phyloP scores from a whole-genome alignment of 2,329 filamentous ascomycete species.

The Zopfia rhizophila region DNA sequence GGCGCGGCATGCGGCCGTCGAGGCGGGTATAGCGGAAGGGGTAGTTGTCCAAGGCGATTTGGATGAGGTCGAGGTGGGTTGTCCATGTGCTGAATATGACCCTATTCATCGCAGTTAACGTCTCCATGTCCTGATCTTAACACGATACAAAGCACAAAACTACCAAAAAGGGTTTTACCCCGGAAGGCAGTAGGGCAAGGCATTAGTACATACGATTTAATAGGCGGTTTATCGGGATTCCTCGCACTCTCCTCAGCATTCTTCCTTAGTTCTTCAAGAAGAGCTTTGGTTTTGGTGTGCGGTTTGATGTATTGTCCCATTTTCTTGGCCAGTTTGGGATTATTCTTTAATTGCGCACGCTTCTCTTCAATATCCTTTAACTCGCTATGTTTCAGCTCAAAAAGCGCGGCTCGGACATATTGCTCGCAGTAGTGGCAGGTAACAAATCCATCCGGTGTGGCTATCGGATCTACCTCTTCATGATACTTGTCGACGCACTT shows the following conservation, averaged over 20 bases:
- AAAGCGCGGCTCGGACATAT: slow-evolving; percentile 71
- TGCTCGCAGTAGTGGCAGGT: slow-evolving; percentile 76
- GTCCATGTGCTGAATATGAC: slow-evolving; percentile 99
- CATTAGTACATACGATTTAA: slow-evolving; percentile 68
- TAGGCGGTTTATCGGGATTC: slow-evolving; percentile 74
- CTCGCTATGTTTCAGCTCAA: slow-evolving; percentile 72
- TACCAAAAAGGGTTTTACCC: slow-evolving; percentile 17
- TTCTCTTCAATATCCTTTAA: slow-evolving; percentile 62
- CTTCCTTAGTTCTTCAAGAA: slow-evolving; percentile 77
- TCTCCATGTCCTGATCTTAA: too few relatives aligned
- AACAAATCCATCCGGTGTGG: slow-evolving; percentile 58
- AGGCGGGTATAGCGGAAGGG: slow-evolving; percentile 80
- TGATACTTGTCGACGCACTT: slow-evolving; percentile 73
- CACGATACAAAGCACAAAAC: too few relatives aligned
- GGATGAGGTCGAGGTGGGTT: slow-evolving; percentile 89
- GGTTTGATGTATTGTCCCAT: slow-evolving; percentile 80
- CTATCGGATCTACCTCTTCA: slow-evolving; percentile 60
- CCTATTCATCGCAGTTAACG: too few relatives aligned
- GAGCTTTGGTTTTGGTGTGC: slow-evolving; percentile 88
- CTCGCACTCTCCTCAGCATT: slow-evolving; percentile 71
- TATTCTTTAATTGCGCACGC: slow-evolving; percentile 66
- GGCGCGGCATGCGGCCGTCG: slow-evolving; percentile 87
- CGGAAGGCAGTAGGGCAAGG: neutral
- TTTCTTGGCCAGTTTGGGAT: slow-evolving; percentile 67
- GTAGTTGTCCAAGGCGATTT: slow-evolving; percentile 76